Percentiles rank a stretch among this genome's conserved stretches.
Evolutionary conservation across 2,329 filamentous ascomycete species (phyloP).

Genomic region (Hypoxylon sp.): DNA sequence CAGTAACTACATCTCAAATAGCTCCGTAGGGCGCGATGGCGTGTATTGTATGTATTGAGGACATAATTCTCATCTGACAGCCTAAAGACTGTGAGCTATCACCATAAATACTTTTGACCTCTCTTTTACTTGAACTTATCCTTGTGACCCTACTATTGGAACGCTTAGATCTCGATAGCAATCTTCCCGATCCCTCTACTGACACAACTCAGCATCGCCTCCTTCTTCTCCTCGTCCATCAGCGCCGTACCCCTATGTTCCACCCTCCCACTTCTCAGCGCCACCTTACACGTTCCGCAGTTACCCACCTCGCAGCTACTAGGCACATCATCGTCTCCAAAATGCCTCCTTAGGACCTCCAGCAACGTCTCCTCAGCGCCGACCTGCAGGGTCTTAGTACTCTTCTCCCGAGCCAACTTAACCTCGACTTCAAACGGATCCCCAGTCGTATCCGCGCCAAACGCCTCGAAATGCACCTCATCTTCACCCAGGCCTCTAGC

Average conservation of each 20-base stretch:
- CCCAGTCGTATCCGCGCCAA: constrained; percentile 67
- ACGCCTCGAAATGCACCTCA: constrained; percentile 74
- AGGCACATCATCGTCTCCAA: constrained; percentile 59
- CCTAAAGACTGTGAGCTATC: not conserved
- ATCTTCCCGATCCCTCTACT: constrained; percentile 67
- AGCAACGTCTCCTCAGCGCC: constrained; percentile 65
- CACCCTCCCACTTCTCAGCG: constrained; percentile 60
- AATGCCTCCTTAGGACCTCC: constrained; percentile 62
- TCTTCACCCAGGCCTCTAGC: constrained; percentile 61
- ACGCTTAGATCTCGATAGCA: constrained; percentile 62
- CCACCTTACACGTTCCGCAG: constrained; percentile 67
- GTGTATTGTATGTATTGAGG: no score
- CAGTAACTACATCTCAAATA: no score
- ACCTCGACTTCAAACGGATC: constrained; percentile 74
- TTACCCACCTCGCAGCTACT: constrained; percentile 70
- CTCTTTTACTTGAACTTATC: not conserved
- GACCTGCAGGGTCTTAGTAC: constrained; percentile 61
- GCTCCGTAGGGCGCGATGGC: no score
- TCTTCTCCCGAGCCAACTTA: constrained; percentile 41
- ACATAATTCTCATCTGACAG: no score
- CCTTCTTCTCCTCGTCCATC: constrained; percentile 61
- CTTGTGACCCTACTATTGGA: not conserved
- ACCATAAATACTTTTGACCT: not conserved
- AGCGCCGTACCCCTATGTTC: constrained; percentile 67
- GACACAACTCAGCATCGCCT: constrained; percentile 66